Percentiles rank a stretch among this genome's conserved stretches.
Conservation (phyloP, 306 rosid species). For the Canavalia ensiformis region DNA sequence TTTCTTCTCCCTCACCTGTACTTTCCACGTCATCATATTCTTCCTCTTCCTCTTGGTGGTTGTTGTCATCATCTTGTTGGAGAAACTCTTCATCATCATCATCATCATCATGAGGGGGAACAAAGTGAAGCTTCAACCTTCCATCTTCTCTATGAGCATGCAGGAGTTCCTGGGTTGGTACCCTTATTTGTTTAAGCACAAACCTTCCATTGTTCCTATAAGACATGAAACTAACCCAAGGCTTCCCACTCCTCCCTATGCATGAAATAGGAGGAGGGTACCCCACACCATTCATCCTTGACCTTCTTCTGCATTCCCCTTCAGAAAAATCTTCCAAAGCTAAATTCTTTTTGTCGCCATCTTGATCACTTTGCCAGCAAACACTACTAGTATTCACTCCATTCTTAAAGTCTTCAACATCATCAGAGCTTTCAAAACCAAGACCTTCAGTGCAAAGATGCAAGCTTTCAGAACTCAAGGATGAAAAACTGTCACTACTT, state of each 20-base stretch:
- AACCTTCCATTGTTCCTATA: constrained; percentile 80
- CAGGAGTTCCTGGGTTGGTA: constrained; percentile 69
- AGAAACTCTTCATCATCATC: constrained; percentile 45
- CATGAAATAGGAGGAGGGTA: constrained; percentile 93
- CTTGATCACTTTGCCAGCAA: constrained; percentile 19
- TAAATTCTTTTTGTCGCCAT: neutral
- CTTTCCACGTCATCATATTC: neutral
- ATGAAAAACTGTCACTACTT: constrained; percentile 58
- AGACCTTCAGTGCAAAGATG: constrained; percentile 78
- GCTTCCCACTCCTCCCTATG: constrained; percentile 78
- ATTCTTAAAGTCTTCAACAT: constrained; percentile 61
- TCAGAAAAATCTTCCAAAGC: neutral
- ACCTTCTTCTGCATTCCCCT: constrained; percentile 51
- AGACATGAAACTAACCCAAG: constrained; percentile 73
- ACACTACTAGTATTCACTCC: constrained; percentile 24
- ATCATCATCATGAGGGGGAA: constrained; percentile 52
- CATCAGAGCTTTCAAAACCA: constrained; percentile 78
- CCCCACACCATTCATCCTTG: constrained; percentile 53
- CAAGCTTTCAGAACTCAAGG: constrained; percentile 61
- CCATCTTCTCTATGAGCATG: constrained; percentile 91
- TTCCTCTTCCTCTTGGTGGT: neutral
- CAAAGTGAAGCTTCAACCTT: constrained; percentile 71
- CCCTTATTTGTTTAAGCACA: constrained; percentile 70
- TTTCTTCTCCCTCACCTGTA: neutral
- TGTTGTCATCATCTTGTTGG: constrained; percentile 25